Evolutionary conservation across 2,329 filamentous ascomycete species (phyloP), one percentile per base, ranked within the genome.

Genomic region (Colletotrichum lentis): DNA sequence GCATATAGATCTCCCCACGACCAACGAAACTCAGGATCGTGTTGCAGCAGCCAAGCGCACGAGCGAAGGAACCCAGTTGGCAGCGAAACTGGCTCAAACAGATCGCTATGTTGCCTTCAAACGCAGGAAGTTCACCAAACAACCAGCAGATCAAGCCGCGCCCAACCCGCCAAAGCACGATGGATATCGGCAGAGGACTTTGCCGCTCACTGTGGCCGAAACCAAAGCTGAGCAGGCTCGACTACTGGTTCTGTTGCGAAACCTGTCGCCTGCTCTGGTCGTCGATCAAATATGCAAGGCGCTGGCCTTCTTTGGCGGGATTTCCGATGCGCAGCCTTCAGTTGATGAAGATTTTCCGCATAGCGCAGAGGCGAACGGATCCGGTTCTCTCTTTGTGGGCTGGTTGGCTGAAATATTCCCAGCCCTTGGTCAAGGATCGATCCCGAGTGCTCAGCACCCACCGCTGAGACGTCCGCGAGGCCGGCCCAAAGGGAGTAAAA

Each of bases 401-500:
- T 90, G 88, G 87, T 77, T 90, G 52, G 80, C 86, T 14, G 88
- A 90, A 73, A 88, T 90, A 62, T 90, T 90, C 69, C 87, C 87
- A 20, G 80, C 77, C 43, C 64, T 75, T 77, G 64, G 77, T 76
- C 52, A 62, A 12, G 59, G 16, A 14, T 39, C 18, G 60, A 72
- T 69, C 62, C 37, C 72, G 62, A 44, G 58, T 49, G 37, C 20
- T 27, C 41, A 35, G 24, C 53, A 60, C 35, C 67, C 52, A 43
- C 31, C 70, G 70, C 27, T 69, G 63, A 59, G 61, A 74, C 54
- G 69, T 22, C 74, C 78, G 5, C 77, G 82, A 67, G 82, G 82
- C 24, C 76, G 80, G 24, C 82, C 83, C 4, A 84, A 83, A 70
- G 83, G 83, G 14, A 85, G 83, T 74, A 85, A 84, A 70, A 81